Evolutionary conservation across 2,329 filamentous ascomycete genomes (phyloP), one percentile per base, ranked within the genome.

Genomic region (Apiospora phragmitis): DNA sequence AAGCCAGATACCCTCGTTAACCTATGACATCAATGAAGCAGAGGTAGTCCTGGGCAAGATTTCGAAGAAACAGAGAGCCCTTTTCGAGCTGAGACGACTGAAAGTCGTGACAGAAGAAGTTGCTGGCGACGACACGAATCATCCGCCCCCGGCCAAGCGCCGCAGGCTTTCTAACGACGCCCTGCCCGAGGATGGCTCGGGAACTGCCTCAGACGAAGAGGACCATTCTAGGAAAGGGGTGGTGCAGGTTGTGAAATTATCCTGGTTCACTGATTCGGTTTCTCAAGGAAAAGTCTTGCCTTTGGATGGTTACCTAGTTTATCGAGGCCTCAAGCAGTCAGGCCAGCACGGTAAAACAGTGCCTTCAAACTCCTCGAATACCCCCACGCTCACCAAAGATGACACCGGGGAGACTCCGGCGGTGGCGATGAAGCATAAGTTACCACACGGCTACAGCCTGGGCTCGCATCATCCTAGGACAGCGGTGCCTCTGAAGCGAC

Each of bases 1-100:
- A 78, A 87, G 90, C 35, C 86, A 86, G 29, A 87, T 97, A 12
- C 84, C 87, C 4, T 86, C 85, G 0, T 79, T 96, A 69, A 95
- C 93, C 0, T 91, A 92, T 71, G 89, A 95, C 79, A 84, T 92
- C 68, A 84, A 85, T 18, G 92, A 95, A 79, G 94, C 94, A 0
- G 85, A 88, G 5, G 80, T 98, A 3, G 85, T 97, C 1, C 79
- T 98, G 41, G 94, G 93, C 1, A 93, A 91, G 74, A 86, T 97
- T 43, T 85, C 86, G 0, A 91, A 89, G 70, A 91, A 89, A 73
- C 87, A 90, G 75, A 88, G 95, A 24, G 94, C 94, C 0, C 85
- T 88, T 65, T 91, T 97, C 75, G 95, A 98, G 81, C 83, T 98
- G 72, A 87, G 93, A 69, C 87, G 89, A 8, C 87, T 89, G 65